Conservation (phyloP, 2,329 filamentous ascomycete genomes). For the Xylaria sp. region DNA sequence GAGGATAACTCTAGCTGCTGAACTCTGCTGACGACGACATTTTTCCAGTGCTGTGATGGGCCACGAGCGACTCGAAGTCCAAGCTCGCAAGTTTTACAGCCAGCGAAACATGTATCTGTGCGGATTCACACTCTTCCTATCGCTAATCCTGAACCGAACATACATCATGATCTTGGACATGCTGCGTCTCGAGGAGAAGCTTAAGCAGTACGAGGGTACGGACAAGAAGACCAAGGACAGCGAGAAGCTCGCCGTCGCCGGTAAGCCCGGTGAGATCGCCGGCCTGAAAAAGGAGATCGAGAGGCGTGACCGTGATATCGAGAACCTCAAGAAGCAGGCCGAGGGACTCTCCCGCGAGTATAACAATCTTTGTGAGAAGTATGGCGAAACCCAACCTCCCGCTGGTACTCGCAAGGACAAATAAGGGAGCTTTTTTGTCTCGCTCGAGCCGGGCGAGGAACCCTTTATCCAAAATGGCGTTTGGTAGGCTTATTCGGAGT, state of each 20-base stretch:
- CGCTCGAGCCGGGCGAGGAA: not conserved
- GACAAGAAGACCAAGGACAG: conserved; percentile 71
- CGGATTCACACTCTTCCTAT: conserved; percentile 98
- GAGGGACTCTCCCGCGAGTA: conserved; percentile 87
- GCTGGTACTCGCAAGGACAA: conserved; percentile 67
- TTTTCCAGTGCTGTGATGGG: conserved; percentile 74
- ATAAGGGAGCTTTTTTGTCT: conserved; percentile 46
- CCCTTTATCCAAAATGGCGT: not conserved
- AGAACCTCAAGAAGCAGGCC: conserved; percentile 91
- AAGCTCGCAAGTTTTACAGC: conserved; percentile 99
- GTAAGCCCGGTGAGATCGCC: conserved; percentile 79
- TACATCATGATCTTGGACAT: conserved; percentile 97
- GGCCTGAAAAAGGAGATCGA: conserved; percentile 76
- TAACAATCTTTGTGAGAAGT: conserved; percentile 84
- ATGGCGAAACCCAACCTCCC: conserved; percentile 66
- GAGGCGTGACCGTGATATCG: conserved; percentile 83
- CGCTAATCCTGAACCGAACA: conserved; percentile 97
- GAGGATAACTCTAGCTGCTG: conserved; percentile 39
- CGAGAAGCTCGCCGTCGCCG: conserved; percentile 76
- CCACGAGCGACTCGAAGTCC: conserved; percentile 95
- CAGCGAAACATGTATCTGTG: conserved; percentile 99
- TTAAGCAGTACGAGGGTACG: conserved; percentile 81
- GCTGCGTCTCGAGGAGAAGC: conserved; percentile 89
- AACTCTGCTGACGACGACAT: conserved; percentile 2
- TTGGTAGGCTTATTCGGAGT: conserved; percentile 12